Evolutionary conservation across 1,139 yeast species (phyloP).

Genomic region (Taiozyma onychis): DNA sequence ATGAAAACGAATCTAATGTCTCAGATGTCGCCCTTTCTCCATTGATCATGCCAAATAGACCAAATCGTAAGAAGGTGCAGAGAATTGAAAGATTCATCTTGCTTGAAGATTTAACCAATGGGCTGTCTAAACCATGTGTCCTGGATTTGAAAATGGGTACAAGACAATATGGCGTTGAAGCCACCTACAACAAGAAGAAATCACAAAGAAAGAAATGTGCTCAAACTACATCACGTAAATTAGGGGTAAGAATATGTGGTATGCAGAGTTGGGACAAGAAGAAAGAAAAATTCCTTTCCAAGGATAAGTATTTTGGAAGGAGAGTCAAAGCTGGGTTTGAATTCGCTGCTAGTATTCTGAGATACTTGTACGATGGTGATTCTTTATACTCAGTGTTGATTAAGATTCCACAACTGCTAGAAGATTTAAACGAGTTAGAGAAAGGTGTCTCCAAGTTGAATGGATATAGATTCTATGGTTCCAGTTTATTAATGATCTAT

Average conservation of each 20-base stretch:
- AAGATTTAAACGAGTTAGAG: slow-evolving; percentile 53
- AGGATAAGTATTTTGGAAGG: slow-evolving; percentile 93
- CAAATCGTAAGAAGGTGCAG: slow-evolving; percentile 36
- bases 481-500: slow-evolving; percentile 81
- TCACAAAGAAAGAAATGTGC: slow-evolving; percentile 83
- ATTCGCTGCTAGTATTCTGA: slow-evolving; percentile 65
- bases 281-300: slow-evolving; percentile 46
- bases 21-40: slow-evolving; percentile 1
- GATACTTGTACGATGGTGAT: slow-evolving; percentile 76
- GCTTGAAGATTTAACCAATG: slow-evolving; percentile 86
- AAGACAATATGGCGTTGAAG: slow-evolving; percentile 96
- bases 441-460: slow-evolving; percentile 47
- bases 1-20: slow-evolving; percentile 1
- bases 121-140: slow-evolving; percentile 82
- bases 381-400: slow-evolving; percentile 52
- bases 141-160: slow-evolving; percentile 98
- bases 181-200: slow-evolving; percentile 59
- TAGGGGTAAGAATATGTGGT: slow-evolving; percentile 95
- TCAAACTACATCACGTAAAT: slow-evolving; percentile 68
- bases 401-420: slow-evolving; percentile 63
- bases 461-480: slow-evolving; percentile 92
- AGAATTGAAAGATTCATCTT: slow-evolving; percentile 76
- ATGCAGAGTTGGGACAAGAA: slow-evolving; percentile 74
- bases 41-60: slow-evolving; percentile 12
- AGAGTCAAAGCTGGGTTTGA: slow-evolving; percentile 66